These are phyloP conservation scores for Gamarada debralockiae DNA, from an alignment of 495 filamentous ascomycete species.

Conservation along the genomic window DNA sequence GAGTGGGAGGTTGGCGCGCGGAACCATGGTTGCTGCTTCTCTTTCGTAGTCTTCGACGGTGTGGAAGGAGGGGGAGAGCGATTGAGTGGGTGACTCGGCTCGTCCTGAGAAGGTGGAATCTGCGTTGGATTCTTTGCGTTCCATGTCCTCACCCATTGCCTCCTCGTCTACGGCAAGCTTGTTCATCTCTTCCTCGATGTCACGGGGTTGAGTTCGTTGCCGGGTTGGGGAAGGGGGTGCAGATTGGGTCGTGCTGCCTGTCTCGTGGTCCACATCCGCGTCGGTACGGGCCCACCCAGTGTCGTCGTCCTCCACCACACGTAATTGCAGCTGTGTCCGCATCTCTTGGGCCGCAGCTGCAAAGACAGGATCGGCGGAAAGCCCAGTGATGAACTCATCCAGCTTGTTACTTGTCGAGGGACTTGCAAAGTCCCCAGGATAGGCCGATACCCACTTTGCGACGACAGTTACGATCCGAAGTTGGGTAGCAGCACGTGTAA, in stretches of 20 bases:
- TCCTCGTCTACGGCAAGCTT: conserved; percentile 35
- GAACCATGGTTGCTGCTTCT: conserved; percentile 63
- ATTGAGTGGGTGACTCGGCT: conserved; percentile 28
- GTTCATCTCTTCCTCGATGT: conserved; percentile 38
- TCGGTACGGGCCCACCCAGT: conserved; percentile 71
- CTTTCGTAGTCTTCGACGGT: conserved; percentile 69
- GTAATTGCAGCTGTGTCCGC: conserved; percentile 55
- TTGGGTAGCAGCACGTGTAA: conserved; percentile 74
- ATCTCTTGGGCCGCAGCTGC: conserved; percentile 83
- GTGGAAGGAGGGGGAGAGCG: conserved; percentile 46
- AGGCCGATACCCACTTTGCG: conserved; percentile 82
- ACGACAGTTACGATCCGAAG: conserved; percentile 78
- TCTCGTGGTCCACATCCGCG: conserved; percentile 21
- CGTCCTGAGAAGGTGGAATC: conserved; percentile 35
- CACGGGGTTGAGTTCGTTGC: conserved; percentile 12
- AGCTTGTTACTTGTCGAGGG: conserved; percentile 68
- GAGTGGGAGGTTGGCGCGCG: conserved; percentile 54
- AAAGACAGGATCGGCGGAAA: conserved; percentile 71
- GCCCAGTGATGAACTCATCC: conserved; percentile 62
- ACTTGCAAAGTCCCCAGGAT: conserved; percentile 89
- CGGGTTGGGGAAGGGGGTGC: conserved; percentile 16
- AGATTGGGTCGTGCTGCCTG: conserved; percentile 9
- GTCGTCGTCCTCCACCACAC: conserved; percentile 76
- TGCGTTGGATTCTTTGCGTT: conserved; percentile 38
- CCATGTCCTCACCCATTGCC: conserved; percentile 18